Evolutionary conservation across 192 early-diverging fungal genomes (phyloP), one percentile per base, ranked within the genome.

Genomic region (Powellomyces hirtus): DNA sequence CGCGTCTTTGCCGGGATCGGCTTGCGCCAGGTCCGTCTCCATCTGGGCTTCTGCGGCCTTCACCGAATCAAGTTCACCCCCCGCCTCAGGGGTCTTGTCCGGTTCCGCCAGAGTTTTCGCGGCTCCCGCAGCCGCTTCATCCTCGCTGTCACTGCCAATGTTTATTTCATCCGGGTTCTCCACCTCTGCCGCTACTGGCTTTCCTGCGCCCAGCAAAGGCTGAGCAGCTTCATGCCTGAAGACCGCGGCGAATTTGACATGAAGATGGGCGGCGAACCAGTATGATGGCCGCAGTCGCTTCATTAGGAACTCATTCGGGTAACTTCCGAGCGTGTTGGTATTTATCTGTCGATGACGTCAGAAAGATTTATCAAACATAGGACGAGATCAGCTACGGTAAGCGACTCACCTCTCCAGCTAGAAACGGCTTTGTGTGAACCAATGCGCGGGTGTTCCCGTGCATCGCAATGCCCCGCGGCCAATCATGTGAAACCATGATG

Each of bases 201-300:
- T 38, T 24, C 73, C 58, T 13, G 34, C 30, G 33, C 31, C 56
- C 13, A 38, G 20, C 40, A 33, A 34, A 40, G 74, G 45, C 26
- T 35, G 49, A 16, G 33, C 49, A 36, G 24, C 20, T 27, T 69
- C 69, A 61, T 84, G 85, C 26, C 74, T 20, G 18, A 92, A 83
- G 0, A 87, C 27, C 0, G 96, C 95, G 29, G 89, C 78, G 72
- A 88, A 98, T 30, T 91, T 86, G 24, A 96, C 92, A 72, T 99
- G 98, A 62, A 98, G 72, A 75, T 99, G 98, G 1, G 96, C 96
- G 5, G 92, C 76, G 66, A 97, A 96, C 98, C 98, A 99, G 77
- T 88, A 92, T 5, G 76, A 73, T 11, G 98, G 98, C 53, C 88
- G 80, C 52, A 98, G 64, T 30, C 82, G 72, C 50, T 84, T 79